phyloP scores from a whole-genome alignment of 2,329 filamentous ascomycete genomes.

The Stachybotrys echinatus region DNA sequence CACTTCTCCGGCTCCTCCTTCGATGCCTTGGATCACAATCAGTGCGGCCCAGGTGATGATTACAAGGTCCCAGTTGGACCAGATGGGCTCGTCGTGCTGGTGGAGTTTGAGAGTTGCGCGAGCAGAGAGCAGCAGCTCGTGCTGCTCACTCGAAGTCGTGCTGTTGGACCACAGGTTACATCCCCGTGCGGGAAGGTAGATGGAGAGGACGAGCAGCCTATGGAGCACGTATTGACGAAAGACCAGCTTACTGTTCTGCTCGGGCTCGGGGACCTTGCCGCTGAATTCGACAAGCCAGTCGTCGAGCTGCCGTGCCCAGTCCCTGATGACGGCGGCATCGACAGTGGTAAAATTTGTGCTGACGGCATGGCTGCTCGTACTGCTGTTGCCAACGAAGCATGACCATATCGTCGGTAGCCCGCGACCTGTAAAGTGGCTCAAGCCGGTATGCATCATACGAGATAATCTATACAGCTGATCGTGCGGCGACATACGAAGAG shows the following conservation, averaged over 20 bases:
- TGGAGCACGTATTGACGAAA: constrained; percentile 37
- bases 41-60: constrained; percentile 39
- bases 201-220: constrained; percentile 34
- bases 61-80: constrained; percentile 37
- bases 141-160: constrained; percentile 31
- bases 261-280: constrained; percentile 20
- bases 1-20: constrained; percentile 31
- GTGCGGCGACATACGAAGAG: constrained; percentile 28
- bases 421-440: constrained; percentile 35
- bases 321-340: constrained; percentile 33
- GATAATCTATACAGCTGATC: constrained; percentile 36
- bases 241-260: constrained; percentile 26
- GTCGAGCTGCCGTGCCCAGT: constrained; percentile 35
- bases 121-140: constrained; percentile 34
- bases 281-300: constrained; percentile 36
- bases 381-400: constrained; percentile 24
- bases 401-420: constrained; percentile 38
- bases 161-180: constrained; percentile 31
- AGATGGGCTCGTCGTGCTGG: constrained; percentile 33
- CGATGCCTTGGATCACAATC: constrained; percentile 35
- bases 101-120: constrained; percentile 33
- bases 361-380: constrained; percentile 9
- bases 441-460: constrained; percentile 38
- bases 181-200: constrained; percentile 34
- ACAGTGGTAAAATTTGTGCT: constrained; percentile 27